Evolutionary conservation across 495 filamentous ascomycete species (phyloP), one percentile per base, ranked within the genome.

Genomic region (Aspergillus bridgeri): DNA sequence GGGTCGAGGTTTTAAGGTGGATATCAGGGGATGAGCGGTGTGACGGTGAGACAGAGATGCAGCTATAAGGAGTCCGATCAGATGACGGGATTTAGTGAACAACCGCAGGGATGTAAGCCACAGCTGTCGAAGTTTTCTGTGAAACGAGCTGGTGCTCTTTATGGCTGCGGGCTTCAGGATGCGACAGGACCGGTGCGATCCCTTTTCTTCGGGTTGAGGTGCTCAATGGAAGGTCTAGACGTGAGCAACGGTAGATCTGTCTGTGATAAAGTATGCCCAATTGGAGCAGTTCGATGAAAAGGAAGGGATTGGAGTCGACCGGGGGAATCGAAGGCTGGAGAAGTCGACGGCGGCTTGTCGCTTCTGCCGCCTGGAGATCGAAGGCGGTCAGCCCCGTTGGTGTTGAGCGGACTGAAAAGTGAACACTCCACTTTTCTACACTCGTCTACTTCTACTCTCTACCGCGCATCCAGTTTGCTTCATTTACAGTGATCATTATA

Each of bases 341-440:
- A 15, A 38, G 33, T 38, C 33, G 33, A 13, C 11, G 33, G 13
- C 13, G 13, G 9, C 11, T 13, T 62, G 60, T 55, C 54, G 51
- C 49, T 69, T 70, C 69, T 69, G 69, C 69, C 69, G 24, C 19
- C 18, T 46, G 20, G 42, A 17, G 23, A 25, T 59, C 27, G 23
- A 61, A 57, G 57, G 63, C 63, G 63, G 63, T 65, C 57, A 58
- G 56, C 21, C 45, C 5, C 44, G n/a, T 20, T 19, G 21, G 21
- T 23, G 21, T 47, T 20, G 44, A n/a, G n/a, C n/a, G n/a, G n/a
- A 15, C 22, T 51, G 9, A 15, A 9, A 3, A 8, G 4, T 7
- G 27, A 29, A 38, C 33, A 15, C 33, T 51, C 9, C 19, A 13
- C 48, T 50, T 7, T 50, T 20, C n/a, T 50, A 21, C 2, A 23